Base-by-base conservation (phyloP, 495 filamentous ascomycete genomes). In the Aspergillus diversus region DNA sequence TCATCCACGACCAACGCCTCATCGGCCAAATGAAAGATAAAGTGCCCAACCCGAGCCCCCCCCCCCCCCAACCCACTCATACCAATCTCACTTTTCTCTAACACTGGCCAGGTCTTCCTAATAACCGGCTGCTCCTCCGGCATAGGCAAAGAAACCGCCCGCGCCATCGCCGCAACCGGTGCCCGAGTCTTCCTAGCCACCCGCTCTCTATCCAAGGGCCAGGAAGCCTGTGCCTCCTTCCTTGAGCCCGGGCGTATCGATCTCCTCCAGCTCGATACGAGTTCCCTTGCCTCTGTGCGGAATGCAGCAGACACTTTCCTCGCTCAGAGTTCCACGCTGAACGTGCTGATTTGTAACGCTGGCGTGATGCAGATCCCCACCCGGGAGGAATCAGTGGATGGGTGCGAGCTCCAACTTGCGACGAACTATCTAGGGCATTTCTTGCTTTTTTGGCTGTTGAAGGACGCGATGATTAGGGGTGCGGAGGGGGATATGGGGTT, bases 381-480 rank as follows among this genome's bases (percentile, higher is more conserved):
- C 6, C 33, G 33, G 2, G n/a, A 34, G 0, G 32, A 34, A n/a
- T 34, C 33, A 0, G 33, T n/a, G 31, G 52, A 35, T 16, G 52
- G 52, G 11, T n/a, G 3, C 16, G 52, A 55, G 27, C 12, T 17
- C 4, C 52, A 55, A 4, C 35, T 55, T 35, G 31, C 52, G 12
- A 35, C 32, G 6, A 55, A 57, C 55, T 57, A 57, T n/a, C 50
- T 49, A 5, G 15, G 33, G 32, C 42, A 51, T 32, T 63, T 56
- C 16, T 2, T 51, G 4, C 43, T 63, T 8, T 54, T 61, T 35
- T 16, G 39, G 13, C 13, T 48, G 0, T 17, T 53, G n/a, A 43
- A 34, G n/a, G 34, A 43, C 0, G 50, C 50, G 4, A n/a, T 61
- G 35, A 5, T 61, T 5, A 9, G 15, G 6, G 27, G 35, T 5